Evolutionary conservation across 495 filamentous ascomycete genomes (phyloP), one percentile per base, ranked within the genome.

Genomic region (Clavariopsis aquatica): DNA sequence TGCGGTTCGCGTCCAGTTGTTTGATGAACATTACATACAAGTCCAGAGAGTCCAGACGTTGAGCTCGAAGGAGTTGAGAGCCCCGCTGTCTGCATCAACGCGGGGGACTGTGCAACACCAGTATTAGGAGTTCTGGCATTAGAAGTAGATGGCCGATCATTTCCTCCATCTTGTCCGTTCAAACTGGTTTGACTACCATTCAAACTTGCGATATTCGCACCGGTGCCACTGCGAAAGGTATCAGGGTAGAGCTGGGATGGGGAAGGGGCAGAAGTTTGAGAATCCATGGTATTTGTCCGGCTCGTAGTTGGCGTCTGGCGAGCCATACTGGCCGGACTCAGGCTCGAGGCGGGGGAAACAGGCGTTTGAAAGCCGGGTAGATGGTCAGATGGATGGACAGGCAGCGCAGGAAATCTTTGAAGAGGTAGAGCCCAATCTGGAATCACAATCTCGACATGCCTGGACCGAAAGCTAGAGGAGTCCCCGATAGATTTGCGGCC

Each of bases 1-100:
- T 89, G 91, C 6, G 94, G 95, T 72, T 98, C 92, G 62, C 87
- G 84, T 29, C 94, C 94, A 0, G 93, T 97, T 17, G 94, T 97
- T 61, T 86, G 81, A 62, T 94, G 90, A 15, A 96, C 91, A 79
- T 96, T 96, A 78, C 92, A 96, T 72, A 96, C 93, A 71, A 96
- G 77, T 1, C 92, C 92, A 0, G 92, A 94, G 1, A 96, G 75
- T 64, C 94, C 76, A 19, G 69, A 57, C 12, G 71, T 72, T n/a
- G 73, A 69, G 29, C 58, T 73, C 12, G 66, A 57, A n/a, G 73
- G 57, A 7, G 73, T 72, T 13, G 52, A 31, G 26, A 75, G 65
- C 1, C 71, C 73, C 26, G 73, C 69, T 22, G 69, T 70, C 47
- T 70, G 72, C 46, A 60, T 56, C 24, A 71, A 24, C 0, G 72